Percentiles rank a stretch among this genome's conserved stretches.
Conservation (phyloP, 345 rosid genomes). For the Eucalyptus lansdowneana region DNA sequence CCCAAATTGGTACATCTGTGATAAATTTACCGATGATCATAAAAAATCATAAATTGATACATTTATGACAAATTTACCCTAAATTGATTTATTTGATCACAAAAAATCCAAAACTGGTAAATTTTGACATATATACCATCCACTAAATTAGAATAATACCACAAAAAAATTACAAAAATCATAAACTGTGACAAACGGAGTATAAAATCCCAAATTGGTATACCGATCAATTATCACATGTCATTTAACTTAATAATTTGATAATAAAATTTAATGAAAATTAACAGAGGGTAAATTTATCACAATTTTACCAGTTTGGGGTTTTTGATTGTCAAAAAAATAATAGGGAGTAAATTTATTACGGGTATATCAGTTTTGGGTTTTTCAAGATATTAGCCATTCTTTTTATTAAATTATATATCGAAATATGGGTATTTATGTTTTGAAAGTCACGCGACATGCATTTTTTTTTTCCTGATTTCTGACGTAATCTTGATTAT, state of each 20-base stretch:
- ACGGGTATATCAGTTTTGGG: fast-evolving
- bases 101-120: fast-evolving
- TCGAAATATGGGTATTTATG: fast-evolving
- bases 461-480: too few species aligned
- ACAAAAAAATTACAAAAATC: too few species aligned
- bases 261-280: too few species aligned
- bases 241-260: too few species aligned
- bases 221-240: fast-evolving
- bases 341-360: fast-evolving
- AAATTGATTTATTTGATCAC: too few species aligned
- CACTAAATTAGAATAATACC: too few species aligned
- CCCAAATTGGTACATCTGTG: fast-evolving
- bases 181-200: fast-evolving
- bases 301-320: fast-evolving
- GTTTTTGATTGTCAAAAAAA: too few species aligned
- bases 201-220: too few species aligned
- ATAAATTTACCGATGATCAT: fast-evolving
- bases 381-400: too few species aligned
- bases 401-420: not conserved
- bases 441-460: too few species aligned
- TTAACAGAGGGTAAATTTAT: fast-evolving
- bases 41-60: fast-evolving
- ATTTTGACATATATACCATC: too few species aligned
- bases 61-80: fast-evolving
- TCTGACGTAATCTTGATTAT: too few species aligned